phyloP scores from a whole-genome alignment of 2,329 filamentous ascomycete species.

The Bipolaris oryzae region DNA sequence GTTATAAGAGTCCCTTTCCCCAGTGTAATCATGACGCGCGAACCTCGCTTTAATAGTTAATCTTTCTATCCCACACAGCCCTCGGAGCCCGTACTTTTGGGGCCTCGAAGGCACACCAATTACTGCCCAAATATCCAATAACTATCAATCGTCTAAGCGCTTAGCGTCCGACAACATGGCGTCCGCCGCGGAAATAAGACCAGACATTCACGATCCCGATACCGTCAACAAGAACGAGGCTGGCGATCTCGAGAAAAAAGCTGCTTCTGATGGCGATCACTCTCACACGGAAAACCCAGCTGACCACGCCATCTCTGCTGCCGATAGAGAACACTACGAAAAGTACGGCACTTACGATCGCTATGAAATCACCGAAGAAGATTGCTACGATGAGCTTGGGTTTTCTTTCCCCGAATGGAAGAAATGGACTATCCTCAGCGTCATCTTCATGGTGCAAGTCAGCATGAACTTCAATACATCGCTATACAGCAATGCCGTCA shows the following conservation, averaged over 20 bases:
- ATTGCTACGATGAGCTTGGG: slow-evolving; percentile 58
- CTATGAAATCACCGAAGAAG: slow-evolving; percentile 56
- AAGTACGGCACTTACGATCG: slow-evolving; percentile 52
- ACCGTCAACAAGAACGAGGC: slow-evolving; percentile 22
- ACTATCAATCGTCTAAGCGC: not conserved
- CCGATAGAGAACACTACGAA: slow-evolving; percentile 38
- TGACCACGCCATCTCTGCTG: slow-evolving; percentile 20
- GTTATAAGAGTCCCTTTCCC: slow-evolving; percentile 8
- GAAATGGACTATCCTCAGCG: slow-evolving; percentile 60
- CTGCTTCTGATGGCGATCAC: slow-evolving; percentile 24
- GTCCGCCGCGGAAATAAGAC: slow-evolving; percentile 21
- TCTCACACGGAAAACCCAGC: slow-evolving; percentile 27
- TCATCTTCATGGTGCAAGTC: slow-evolving; percentile 61
- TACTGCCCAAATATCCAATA: not conserved
- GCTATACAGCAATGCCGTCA: slow-evolving; percentile 60
- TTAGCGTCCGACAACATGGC: slow-evolving; percentile 19
- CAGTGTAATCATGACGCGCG: slow-evolving; percentile 6
- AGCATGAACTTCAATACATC: slow-evolving; percentile 66
- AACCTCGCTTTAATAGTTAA: slow-evolving; percentile 2
- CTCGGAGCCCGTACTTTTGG: not conserved
- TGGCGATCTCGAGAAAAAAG: slow-evolving; percentile 31
- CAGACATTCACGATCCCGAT: slow-evolving; percentile 26
- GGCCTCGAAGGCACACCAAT: not conserved
- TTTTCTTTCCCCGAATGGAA: slow-evolving; percentile 57
- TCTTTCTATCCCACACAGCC: slow-evolving; percentile 1